Evolutionary conservation across 1,284 basidiomycete genomes (phyloP).

Genomic region (Stygiomarasmius scandens): DNA sequence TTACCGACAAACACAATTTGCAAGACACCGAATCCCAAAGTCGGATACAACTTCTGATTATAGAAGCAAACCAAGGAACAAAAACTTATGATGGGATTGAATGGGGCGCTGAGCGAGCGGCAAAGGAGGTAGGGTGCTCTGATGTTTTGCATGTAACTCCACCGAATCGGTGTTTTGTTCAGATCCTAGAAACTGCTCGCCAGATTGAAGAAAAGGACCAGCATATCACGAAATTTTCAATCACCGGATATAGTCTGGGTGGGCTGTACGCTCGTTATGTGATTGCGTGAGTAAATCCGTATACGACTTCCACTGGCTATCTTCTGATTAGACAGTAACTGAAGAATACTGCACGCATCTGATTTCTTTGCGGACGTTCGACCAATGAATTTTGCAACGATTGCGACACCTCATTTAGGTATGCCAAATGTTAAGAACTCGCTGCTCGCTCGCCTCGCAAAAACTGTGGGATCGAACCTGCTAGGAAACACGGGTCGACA

Average conservation of each 20-base stretch:
- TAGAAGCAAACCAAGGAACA: constrained; percentile 56
- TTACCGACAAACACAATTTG: neutral
- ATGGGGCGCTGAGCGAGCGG: constrained; percentile 70
- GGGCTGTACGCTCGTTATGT: constrained; percentile 70
- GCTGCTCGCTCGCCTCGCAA: constrained; percentile 43
- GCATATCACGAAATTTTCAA: constrained; percentile 56
- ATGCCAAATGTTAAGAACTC: constrained; percentile 47
- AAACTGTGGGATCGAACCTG: constrained; percentile 57
- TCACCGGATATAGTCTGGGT: constrained; percentile 69
- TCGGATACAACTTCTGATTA: constrained; percentile 51
- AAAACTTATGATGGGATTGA: constrained; percentile 78
- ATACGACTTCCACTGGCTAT: neutral
- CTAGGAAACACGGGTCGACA: constrained; percentile 73
- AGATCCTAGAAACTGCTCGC: constrained; percentile 19
- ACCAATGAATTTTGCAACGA: constrained; percentile 67
- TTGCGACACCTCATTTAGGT: constrained; percentile 73
- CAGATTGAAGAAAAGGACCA: constrained; percentile 42
- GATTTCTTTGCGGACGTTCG: constrained; percentile 56
- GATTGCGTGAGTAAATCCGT: constrained; percentile 47
- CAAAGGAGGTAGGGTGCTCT: constrained; percentile 23
- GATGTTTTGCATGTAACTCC: neutral
- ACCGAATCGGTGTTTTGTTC: neutral
- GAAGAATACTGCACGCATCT: constrained; percentile 54
- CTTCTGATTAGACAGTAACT: constrained; percentile 19
- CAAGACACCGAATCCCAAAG: constrained; percentile 25